These are phyloP conservation scores for Plasmodium chabaudi DNA, from an alignment of 169 alveolate species.

Conservation along the genomic window DNA sequence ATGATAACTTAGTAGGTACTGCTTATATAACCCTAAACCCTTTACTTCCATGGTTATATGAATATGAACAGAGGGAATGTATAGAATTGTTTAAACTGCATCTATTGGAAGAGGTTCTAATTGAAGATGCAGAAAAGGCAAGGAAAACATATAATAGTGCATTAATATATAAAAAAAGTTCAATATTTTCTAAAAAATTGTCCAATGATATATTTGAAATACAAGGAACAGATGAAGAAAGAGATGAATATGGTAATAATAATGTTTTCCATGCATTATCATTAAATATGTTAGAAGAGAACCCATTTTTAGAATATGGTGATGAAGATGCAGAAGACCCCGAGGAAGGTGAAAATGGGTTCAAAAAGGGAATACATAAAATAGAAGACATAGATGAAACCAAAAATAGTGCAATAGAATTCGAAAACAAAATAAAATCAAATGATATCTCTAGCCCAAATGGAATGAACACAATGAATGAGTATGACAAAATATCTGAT, in stretches of 20 bases:
- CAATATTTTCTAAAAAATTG: conserved; percentile 51
- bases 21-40: conserved; percentile 87
- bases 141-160: conserved; percentile 67
- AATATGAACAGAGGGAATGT: conserved; percentile 82
- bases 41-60: conserved; percentile 87
- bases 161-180: conserved; percentile 54
- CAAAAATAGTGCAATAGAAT: not conserved
- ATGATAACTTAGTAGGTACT: conserved; percentile 81
- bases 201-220: conserved; percentile 26
- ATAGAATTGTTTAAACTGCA: conserved; percentile 83
- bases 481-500: too few species aligned
- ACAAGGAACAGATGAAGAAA: conserved; percentile 15
- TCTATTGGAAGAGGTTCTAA: conserved; percentile 83
- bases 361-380: not conserved
- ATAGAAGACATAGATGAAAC: not conserved
- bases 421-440: not conserved
- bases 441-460: not conserved
- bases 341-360: not conserved
- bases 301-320: not conserved
- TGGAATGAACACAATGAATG: too few species aligned
- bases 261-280: not conserved
- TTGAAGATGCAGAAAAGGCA: conserved; percentile 84
- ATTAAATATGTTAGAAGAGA: conserved; percentile 23
- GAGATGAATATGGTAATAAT: not conserved
- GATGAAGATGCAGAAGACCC: not conserved